Conservation (phyloP, 2,329 filamentous ascomycete species). For the Periconia digitata region DNA sequence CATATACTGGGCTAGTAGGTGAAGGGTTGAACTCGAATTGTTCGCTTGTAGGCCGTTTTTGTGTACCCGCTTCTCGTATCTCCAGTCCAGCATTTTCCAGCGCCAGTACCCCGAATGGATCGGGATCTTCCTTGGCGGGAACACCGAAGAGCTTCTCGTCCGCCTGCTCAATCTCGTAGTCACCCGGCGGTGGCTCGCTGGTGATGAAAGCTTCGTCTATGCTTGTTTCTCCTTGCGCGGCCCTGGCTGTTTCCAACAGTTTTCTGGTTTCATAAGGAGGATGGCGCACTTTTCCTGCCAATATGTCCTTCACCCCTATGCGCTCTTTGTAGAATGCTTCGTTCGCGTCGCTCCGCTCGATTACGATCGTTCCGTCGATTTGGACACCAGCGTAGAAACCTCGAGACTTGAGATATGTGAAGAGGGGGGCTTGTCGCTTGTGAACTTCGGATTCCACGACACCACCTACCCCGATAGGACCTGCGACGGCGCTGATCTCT, state of each 20-base stretch:
- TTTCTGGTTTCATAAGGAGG: slow-evolving; percentile 59
- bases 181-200: slow-evolving; percentile 73
- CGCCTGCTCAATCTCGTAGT: slow-evolving; percentile 59
- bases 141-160: slow-evolving; percentile 69
- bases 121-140: slow-evolving; percentile 77
- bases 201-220: slow-evolving; percentile 70
- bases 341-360: slow-evolving; percentile 86
- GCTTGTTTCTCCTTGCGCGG: slow-evolving; percentile 80
- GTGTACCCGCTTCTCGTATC: slow-evolving; percentile 85
- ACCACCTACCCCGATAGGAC: slow-evolving; percentile 76
- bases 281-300: slow-evolving; percentile 61
- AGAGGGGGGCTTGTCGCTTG: slow-evolving; percentile 70
- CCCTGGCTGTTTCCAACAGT: slow-evolving; percentile 80
- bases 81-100: slow-evolving; percentile 88
- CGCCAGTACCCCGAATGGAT: slow-evolving; percentile 88
- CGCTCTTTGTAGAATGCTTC: slow-evolving; percentile 77
- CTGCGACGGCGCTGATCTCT: slow-evolving; percentile 74
- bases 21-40: slow-evolving; percentile 81
- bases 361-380: slow-evolving; percentile 82
- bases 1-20: slow-evolving; percentile 71
- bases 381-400: slow-evolving; percentile 87
- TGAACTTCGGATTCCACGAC: slow-evolving; percentile 69
- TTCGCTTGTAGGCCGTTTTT: slow-evolving; percentile 71
- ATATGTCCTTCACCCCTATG: slow-evolving; percentile 63
- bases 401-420: slow-evolving; percentile 85